phyloP scores from a whole-genome alignment of 2,329 filamentous ascomycete species.

The Colletotrichum agaves region DNA sequence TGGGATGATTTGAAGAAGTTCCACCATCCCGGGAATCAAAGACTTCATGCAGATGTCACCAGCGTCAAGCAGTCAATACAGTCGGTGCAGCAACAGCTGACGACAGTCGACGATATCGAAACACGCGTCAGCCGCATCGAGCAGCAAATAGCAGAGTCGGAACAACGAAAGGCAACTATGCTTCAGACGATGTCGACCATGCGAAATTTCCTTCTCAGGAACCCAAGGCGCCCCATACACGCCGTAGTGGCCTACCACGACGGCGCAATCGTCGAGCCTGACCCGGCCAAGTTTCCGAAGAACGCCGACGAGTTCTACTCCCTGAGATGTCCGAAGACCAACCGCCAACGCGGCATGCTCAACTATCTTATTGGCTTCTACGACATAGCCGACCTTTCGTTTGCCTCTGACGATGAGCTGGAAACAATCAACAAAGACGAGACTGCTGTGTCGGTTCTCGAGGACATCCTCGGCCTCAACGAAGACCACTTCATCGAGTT shows the following conservation, averaged over 20 bases:
- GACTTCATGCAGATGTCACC: not conserved
- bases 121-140: not conserved
- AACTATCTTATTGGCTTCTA: not conserved
- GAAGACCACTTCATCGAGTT: not conserved
- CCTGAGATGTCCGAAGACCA: not conserved
- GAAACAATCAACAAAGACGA: not conserved
- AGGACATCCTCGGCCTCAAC: not conserved
- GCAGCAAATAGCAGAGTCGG: not conserved
- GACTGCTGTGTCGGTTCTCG: not conserved
- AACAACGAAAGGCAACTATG: not conserved
- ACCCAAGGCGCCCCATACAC: not conserved
- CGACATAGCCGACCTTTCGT: not conserved
- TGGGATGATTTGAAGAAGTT: not conserved
- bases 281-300: not conserved
- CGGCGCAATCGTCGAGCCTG: not conserved
- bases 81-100: not conserved
- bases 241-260: not conserved
- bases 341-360: not conserved
- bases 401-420: not conserved
- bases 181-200: not conserved
- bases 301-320: not conserved
- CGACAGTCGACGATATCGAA: not conserved
- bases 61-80: not conserved
- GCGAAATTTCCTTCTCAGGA: not conserved
- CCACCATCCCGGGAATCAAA: not conserved